phyloP scores from a whole-genome alignment of 306 rosid species.

The Dryas drummondii region DNA sequence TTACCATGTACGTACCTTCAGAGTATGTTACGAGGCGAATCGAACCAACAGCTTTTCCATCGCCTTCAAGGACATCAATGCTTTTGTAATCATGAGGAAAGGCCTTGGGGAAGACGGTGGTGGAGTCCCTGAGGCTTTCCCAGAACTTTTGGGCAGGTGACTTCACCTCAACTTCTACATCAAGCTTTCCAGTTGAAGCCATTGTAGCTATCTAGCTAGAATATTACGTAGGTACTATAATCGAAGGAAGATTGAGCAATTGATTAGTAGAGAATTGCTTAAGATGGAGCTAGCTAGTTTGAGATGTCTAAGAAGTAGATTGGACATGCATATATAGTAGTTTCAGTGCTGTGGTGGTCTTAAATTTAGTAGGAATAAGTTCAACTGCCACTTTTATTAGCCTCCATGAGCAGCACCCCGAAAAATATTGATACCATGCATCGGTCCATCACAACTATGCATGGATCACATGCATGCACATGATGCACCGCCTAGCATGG shows the following conservation, averaged over 20 bases:
- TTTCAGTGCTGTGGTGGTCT: slow-evolving; percentile 15
- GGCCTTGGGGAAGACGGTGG: slow-evolving; percentile 41
- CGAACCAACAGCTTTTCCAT: slow-evolving; percentile 73
- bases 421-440: background rate
- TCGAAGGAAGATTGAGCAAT: no score
- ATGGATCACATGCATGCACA: no score
- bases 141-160: slow-evolving; percentile 42
- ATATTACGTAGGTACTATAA: background rate
- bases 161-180: slow-evolving; percentile 48
- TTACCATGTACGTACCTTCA: slow-evolving; percentile 41
- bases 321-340: slow-evolving; percentile 12
- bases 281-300: background rate
- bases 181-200: slow-evolving; percentile 40
- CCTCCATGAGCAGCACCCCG: background rate
- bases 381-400: slow-evolving; percentile 37
- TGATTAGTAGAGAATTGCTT: background rate
- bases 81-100: slow-evolving; percentile 75
- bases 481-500: background rate
- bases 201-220: background rate
- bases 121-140: slow-evolving; percentile 41
- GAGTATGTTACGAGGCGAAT: slow-evolving; percentile 55
- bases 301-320: background rate
- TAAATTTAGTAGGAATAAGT: slow-evolving; percentile 40
- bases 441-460: background rate
- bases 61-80: slow-evolving; percentile 74